Evolutionary conservation across 2,329 filamentous ascomycete genomes (phyloP).

Genomic region (Phaeosphaeria sp.): DNA sequence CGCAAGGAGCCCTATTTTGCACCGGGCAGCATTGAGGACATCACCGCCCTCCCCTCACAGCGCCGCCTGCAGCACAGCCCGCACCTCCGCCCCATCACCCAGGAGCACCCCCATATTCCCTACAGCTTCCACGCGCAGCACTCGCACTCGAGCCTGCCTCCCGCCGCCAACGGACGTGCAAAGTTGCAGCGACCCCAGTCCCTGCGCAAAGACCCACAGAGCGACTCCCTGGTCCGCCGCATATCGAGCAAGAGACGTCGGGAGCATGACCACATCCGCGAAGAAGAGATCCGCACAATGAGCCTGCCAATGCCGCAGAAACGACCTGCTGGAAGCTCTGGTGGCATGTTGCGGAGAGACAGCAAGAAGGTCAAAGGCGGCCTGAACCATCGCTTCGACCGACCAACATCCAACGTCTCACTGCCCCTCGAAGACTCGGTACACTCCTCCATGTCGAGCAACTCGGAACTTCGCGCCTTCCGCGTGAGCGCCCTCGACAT

Average conservation of each 20-base stretch:
- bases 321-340: slow-evolving; percentile 66
- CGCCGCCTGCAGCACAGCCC: slow-evolving; percentile 54
- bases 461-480: slow-evolving; percentile 78
- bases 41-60: slow-evolving; percentile 55
- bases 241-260: slow-evolving; percentile 74
- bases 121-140: slow-evolving; percentile 53
- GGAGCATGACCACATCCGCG: slow-evolving; percentile 73
- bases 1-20: slow-evolving; percentile 24
- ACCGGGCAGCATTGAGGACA: slow-evolving; percentile 50
- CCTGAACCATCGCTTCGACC: slow-evolving; percentile 63
- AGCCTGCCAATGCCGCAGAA: slow-evolving; percentile 70
- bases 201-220: slow-evolving; percentile 64
- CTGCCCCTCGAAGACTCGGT: slow-evolving; percentile 77
- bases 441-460: slow-evolving; percentile 76
- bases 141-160: slow-evolving; percentile 44
- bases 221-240: slow-evolving; percentile 67
- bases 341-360: slow-evolving; percentile 68
- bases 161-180: slow-evolving; percentile 50
- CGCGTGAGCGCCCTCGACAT: slow-evolving; percentile 80
- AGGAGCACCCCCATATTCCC: slow-evolving; percentile 50
- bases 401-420: slow-evolving; percentile 75
- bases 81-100: slow-evolving; percentile 55
- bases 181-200: slow-evolving; percentile 57
- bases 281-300: slow-evolving; percentile 90
- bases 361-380: slow-evolving; percentile 70